phyloP scores from a whole-genome alignment of 305 asterid genomes.

The Fraxinus angustifolia region DNA sequence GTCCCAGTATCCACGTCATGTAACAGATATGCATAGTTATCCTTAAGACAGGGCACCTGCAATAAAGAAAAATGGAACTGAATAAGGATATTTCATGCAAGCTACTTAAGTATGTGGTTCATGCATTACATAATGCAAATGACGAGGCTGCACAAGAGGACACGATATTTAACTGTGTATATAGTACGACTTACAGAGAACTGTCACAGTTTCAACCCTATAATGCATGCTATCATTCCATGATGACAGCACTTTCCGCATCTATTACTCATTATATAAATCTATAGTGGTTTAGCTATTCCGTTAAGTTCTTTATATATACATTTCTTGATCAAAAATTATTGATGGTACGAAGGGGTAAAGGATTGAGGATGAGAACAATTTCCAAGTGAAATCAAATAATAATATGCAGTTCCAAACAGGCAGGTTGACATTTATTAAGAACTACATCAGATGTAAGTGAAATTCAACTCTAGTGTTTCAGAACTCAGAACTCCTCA shows the following conservation, averaged over 20 bases:
- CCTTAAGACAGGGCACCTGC: conserved; percentile 46
- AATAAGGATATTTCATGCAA: background rate
- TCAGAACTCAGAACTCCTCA: background rate
- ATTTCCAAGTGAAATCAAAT: background rate
- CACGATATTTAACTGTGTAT: background rate
- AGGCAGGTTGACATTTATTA: background rate
- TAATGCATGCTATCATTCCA: background rate
- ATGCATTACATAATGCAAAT: background rate
- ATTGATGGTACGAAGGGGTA: background rate
- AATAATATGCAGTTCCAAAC: background rate
- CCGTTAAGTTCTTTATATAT: background rate
- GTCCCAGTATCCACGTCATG: conserved; percentile 50
- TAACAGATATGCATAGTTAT: conserved; percentile 47
- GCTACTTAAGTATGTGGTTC: background rate
- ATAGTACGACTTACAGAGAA: background rate
- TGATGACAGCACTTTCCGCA: background rate
- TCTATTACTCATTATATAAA: background rate
- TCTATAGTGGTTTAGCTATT: background rate
- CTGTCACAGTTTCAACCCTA: background rate
- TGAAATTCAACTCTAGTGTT: background rate
- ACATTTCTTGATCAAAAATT: background rate
- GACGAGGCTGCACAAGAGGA: background rate
- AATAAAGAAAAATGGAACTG: background rate
- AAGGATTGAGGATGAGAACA: background rate
- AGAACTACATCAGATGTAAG: background rate